These are phyloP conservation scores for Cytauxzoon felis DNA, from an alignment of 169 alveolate species.

Conservation along the genomic window DNA sequence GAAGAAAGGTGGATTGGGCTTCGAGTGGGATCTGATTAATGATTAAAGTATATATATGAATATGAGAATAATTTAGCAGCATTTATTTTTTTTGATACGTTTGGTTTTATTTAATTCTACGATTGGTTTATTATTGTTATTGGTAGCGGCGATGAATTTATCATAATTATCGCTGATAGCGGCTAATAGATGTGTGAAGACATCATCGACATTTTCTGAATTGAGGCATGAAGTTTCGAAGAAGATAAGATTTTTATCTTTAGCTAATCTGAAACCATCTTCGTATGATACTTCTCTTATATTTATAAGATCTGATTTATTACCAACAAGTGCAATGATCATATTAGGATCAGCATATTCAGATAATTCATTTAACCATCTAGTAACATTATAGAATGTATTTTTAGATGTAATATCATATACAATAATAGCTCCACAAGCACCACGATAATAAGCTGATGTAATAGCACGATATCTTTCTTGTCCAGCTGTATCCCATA, in stretches of 20 bases:
- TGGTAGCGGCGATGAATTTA: slow-evolving; percentile 1
- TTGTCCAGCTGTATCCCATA: slow-evolving; percentile 99
- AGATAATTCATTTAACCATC: slow-evolving; percentile 95
- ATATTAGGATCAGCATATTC: slow-evolving; percentile 95
- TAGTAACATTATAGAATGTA: slow-evolving; percentile 89
- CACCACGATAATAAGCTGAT: slow-evolving; percentile 98
- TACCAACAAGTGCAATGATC: slow-evolving; percentile 94
- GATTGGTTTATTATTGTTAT: neutral
- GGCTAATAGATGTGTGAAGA: slow-evolving; percentile 80
- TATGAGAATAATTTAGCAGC: slow-evolving; percentile 7
- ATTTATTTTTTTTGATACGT: slow-evolving; percentile 12
- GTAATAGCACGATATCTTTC: slow-evolving; percentile 99
- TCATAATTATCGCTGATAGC: slow-evolving; percentile 68
- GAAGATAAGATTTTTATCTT: slow-evolving; percentile 85
- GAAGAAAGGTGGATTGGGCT: too few relatives aligned
- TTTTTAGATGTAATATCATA: slow-evolving; percentile 95
- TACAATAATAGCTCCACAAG: slow-evolving; percentile 98
- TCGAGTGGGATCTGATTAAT: too few relatives aligned
- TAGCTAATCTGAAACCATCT: slow-evolving; percentile 89
- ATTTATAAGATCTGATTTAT: slow-evolving; percentile 92
- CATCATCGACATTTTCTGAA: slow-evolving; percentile 91
- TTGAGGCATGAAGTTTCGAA: slow-evolving; percentile 96
- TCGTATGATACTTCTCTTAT: slow-evolving; percentile 85
- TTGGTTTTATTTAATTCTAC: slow-evolving; percentile 9
- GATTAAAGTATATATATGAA: too few relatives aligned